A percentile compares a stretch with the other conserved stretches of the same genome.
Conservation (phyloP, 1,139 yeast genomes). For the Kodamaea derodonti region DNA sequence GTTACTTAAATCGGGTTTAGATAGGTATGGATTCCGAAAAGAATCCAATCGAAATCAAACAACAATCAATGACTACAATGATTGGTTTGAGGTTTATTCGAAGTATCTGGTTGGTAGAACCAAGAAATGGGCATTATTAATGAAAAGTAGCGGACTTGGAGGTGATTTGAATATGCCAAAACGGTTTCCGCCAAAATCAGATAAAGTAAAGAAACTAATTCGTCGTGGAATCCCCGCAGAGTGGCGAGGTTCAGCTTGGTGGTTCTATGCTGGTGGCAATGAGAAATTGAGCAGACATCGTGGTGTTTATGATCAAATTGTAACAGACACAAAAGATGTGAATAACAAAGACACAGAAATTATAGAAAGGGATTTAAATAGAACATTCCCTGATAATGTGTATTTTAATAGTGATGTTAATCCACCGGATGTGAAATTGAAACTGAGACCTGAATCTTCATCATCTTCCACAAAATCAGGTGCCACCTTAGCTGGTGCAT, state of each 20-base stretch:
- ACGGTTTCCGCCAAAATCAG: conserved; percentile 81
- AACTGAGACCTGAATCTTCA: conserved; percentile 5
- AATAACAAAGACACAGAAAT: conserved; percentile 79
- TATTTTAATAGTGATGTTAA: conserved; percentile 46
- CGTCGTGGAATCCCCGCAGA: conserved; percentile 94
- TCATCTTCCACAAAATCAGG: too few relatives aligned
- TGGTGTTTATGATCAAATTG: conserved; percentile 71
- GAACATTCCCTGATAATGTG: conserved; percentile 92
- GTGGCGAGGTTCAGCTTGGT: conserved; percentile 98
- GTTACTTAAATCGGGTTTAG: conserved; percentile 43
- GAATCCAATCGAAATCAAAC: conserved; percentile 44
- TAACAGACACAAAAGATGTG: conserved; percentile 47
- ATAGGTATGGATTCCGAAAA: conserved; percentile 84
- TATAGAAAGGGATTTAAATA: conserved; percentile 84
- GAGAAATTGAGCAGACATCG: conserved; percentile 64
- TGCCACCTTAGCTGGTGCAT: neutral
- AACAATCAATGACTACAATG: conserved; percentile 56
- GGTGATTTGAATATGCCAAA: conserved; percentile 25
- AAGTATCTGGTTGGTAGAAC: conserved; percentile 59
- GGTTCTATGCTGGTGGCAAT: conserved; percentile 89
- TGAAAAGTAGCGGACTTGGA: conserved; percentile 65
- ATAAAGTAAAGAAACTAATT: conserved; percentile 75
- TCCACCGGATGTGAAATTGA: conserved; percentile 1
- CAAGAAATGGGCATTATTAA: conserved; percentile 67
- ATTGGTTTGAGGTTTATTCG: conserved; percentile 72